Evolutionary conservation across 805 yeast species (phyloP), one percentile per base, ranked within the genome.

Genomic region (Candida pseudoglaebosa): DNA sequence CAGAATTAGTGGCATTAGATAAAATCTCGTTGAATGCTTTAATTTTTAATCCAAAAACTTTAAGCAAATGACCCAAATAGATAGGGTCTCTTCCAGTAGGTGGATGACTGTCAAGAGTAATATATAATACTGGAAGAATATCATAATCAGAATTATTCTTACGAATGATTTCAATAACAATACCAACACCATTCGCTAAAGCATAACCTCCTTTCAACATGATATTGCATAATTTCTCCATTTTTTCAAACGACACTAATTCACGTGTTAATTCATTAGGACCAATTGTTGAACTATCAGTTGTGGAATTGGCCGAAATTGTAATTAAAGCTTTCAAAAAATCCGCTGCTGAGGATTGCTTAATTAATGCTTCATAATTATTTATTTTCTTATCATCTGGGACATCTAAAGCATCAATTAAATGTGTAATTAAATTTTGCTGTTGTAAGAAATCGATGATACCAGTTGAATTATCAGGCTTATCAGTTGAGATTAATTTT

Each of bases 71-170:
- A 4, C 75, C 75, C 42, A 69, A 55, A 47, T 67, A 69, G 34
- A 69, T 69, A 1, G 75, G 72, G 46, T 69, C 75, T 43, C 75
- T 58, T 8, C 73, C 71, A 4, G 71, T 67, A 12, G 75, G 75
- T 6, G 73, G 73, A 41, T 69, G 73, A 40, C 68, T 59, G 38
- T 67, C 73, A 32, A 69, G 55, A 1, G 72, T 67, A 38, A 67
- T 67, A 49, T 69, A 67, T 36, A 69, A 56, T 30, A 69, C 69
- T 2, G 73, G 73, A 34, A 69, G 58, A 38, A 67, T 60, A 46
- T 69, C 75, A 44, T 69, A 69, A 46, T 69, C 75, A 14, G 71
- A 65, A 44, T 69, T 69, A 45, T 69, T 69, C 39, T 69, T 69
- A 15, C 75, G 50, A 41, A 69, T 69, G 35, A 69, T 67, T 41